phyloP scores from a whole-genome alignment of 345 rosid species.

The Eucalyptus sp. region DNA sequence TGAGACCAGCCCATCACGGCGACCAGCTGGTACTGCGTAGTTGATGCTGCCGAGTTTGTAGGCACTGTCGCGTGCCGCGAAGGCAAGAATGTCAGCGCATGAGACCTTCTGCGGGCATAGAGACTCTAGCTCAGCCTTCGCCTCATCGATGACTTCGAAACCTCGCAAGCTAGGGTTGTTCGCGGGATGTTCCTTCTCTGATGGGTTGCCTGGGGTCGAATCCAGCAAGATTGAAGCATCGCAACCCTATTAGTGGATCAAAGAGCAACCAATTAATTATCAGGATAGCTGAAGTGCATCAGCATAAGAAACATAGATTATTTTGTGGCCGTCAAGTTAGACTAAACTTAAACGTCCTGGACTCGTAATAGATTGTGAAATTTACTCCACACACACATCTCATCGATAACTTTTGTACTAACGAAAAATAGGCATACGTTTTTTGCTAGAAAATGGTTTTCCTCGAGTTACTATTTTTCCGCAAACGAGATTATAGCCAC shows the following conservation, averaged over 20 bases:
- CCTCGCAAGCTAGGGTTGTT: slow-evolving; percentile 2
- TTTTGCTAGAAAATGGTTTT: not conserved
- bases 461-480: not conserved
- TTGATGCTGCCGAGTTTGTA: not conserved
- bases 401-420: not conserved
- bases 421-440: not conserved
- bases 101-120: not conserved
- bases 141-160: slow-evolving; percentile 1
- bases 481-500: not conserved
- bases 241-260: not conserved
- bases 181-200: slow-evolving; percentile 5
- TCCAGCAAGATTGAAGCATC: slow-evolving; percentile 6
- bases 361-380: not conserved
- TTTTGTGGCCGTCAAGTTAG: not conserved
- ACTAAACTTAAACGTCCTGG: not conserved
- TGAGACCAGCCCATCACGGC: slow-evolving; percentile 3
- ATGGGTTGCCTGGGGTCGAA: not conserved
- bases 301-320: too few relatives aligned
- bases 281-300: not conserved
- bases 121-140: not conserved
- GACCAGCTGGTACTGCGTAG: slow-evolving; percentile 3
- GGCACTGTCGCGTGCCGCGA: not conserved
- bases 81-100: not conserved
- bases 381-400: not conserved
- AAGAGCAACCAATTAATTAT: not conserved